Percentiles rank a stretch among this genome's conserved stretches.
Conservation (phyloP, 2,329 filamentous ascomycete genomes). For the Hypoxylon sp. region DNA sequence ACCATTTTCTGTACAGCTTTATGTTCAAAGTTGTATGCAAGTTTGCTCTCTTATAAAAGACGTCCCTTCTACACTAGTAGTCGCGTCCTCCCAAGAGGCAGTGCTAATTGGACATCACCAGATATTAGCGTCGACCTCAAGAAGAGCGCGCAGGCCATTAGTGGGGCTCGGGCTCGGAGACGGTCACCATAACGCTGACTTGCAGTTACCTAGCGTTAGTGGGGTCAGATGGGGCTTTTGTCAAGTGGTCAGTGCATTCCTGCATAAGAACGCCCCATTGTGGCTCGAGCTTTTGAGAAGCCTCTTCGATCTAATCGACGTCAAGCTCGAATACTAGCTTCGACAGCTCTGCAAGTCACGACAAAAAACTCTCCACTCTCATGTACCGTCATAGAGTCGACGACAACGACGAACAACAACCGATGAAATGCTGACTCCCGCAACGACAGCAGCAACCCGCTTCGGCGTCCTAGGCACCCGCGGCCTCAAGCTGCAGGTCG, state of each 20-base stretch:
- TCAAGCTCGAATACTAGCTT: conserved; percentile 42
- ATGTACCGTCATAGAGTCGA: conserved; percentile 25
- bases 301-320: conserved; percentile 32
- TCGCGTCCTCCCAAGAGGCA: no score
- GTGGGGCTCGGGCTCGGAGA: no score
- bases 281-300: conserved; percentile 42
- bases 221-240: background rate
- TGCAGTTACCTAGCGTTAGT: background rate
- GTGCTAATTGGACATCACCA: no score
- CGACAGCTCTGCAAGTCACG: conserved; percentile 22
- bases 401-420: background rate
- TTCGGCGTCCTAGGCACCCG: conserved; percentile 50
- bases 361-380: conserved; percentile 26
- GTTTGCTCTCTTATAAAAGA: background rate
- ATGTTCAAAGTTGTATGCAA: background rate
- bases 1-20: no score
- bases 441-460: conserved; percentile 49
- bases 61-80: no score
- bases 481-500: conserved; percentile 50
- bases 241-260: conserved; percentile 4
- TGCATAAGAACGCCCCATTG: conserved; percentile 2
- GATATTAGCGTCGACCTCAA: no score
- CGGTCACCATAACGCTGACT: no score
- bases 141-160: no score
- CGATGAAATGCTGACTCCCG: conserved; percentile 51